Percentiles rank a stretch among this genome's conserved stretches.
phyloP scores from a whole-genome alignment of 345 rosid genomes.

The Populus simonii region DNA sequence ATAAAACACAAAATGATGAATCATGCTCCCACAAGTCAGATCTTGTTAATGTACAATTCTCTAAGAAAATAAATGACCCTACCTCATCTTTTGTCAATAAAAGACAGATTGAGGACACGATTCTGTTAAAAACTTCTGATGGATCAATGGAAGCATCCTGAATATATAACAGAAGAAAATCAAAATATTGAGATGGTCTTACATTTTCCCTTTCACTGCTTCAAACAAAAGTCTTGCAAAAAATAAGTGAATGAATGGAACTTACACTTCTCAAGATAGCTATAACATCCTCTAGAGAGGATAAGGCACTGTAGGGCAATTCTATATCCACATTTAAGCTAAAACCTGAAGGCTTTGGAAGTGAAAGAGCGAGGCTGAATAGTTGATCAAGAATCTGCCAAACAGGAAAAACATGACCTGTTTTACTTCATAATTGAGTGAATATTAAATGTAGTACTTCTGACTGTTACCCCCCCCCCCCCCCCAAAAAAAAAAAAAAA shows the following conservation, averaged over 20 bases:
- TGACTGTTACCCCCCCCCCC: neutral
- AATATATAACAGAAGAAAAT: slow-evolving; percentile 5
- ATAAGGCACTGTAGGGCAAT: slow-evolving; percentile 67
- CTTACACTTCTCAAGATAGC: slow-evolving; percentile 87
- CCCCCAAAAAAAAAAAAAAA: too few relatives aligned
- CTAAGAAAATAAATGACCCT: slow-evolving; percentile 17
- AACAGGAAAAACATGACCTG: slow-evolving; percentile 11
- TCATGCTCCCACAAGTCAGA: slow-evolving; percentile 12
- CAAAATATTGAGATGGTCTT: neutral
- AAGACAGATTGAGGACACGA: slow-evolving; percentile 71
- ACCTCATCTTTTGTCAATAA: slow-evolving; percentile 83
- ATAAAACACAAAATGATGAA: slow-evolving; percentile 31
- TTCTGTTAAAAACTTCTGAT: slow-evolving; percentile 93
- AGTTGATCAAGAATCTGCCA: slow-evolving; percentile 85
- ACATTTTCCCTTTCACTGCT: slow-evolving; percentile 3
- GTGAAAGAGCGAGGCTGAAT: slow-evolving; percentile 89
- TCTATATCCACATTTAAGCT: slow-evolving; percentile 54
- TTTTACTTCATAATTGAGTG: slow-evolving; percentile 7
- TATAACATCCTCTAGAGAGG: slow-evolving; percentile 95
- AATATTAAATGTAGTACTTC: slow-evolving; percentile 11
- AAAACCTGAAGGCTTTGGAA: slow-evolving; percentile 66
- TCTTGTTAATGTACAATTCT: slow-evolving; percentile 2
- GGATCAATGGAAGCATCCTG: slow-evolving; percentile 99
- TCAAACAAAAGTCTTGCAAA: slow-evolving; percentile 8
- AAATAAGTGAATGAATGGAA: slow-evolving; percentile 11